A percentile compares a stretch with the other conserved stretches of the same genome.
Evolutionary conservation across 1,284 basidiomycete genomes (phyloP).

Genomic region (Melampsora larici-populina): DNA sequence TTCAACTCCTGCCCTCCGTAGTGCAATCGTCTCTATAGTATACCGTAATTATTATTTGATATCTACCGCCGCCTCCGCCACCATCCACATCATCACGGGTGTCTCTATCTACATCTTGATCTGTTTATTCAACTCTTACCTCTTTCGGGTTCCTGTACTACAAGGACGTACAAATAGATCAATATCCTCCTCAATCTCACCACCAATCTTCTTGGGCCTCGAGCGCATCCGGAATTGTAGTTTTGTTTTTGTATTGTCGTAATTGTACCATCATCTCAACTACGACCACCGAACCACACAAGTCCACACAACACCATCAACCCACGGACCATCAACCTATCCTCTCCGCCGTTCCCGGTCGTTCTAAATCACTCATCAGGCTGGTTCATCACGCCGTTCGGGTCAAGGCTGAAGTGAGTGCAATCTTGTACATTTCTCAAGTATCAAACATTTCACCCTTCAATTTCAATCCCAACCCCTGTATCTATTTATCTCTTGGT

Average conservation of each 20-base stretch:
- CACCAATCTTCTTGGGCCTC: constrained; percentile 1
- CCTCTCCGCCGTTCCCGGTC: constrained; percentile 1
- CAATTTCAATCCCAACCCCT: not conserved
- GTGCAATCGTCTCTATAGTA: not conserved
- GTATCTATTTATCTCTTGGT: not conserved
- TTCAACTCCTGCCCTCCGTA: not conserved
- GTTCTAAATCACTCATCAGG: not conserved
- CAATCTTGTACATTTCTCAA: not conserved
- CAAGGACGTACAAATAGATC: not conserved
- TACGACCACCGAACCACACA: constrained; percentile 1
- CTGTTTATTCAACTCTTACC: not conserved
- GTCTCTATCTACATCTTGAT: not conserved
- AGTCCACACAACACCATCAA: constrained; percentile 4
- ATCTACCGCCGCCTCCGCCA: not conserved
- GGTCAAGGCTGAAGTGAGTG: constrained; percentile 1
- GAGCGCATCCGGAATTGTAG: not conserved
- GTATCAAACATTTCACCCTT: constrained; percentile 4
- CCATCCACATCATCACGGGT: not conserved
- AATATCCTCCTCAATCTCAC: not conserved
- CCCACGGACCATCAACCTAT: not conserved
- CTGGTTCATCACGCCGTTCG: too few species aligned
- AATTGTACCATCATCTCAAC: not conserved
- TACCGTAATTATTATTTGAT: not conserved
- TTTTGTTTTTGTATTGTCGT: not conserved
- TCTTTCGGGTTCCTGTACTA: not conserved